Evolutionary conservation across 75 land plant species (phyloP).

Genomic region (Pinus taeda): DNA sequence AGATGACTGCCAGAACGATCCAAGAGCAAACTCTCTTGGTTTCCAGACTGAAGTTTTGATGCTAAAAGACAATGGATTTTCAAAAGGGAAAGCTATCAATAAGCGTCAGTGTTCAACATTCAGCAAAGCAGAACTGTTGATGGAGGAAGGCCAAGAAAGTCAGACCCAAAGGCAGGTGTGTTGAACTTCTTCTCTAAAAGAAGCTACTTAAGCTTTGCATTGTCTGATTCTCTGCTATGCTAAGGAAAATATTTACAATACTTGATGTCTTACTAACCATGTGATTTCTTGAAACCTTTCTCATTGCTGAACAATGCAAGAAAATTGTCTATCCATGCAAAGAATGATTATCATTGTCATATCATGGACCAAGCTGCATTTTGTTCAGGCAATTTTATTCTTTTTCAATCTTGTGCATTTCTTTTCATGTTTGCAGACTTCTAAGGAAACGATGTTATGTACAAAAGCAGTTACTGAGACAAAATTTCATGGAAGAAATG

Average conservation of each 20-base stretch:
- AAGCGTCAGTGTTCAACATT: not conserved
- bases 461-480: slow-evolving; percentile 9
- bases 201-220: not conserved
- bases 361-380: not conserved
- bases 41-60: not conserved
- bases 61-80: slow-evolving; percentile 1
- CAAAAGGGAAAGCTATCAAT: slow-evolving; percentile 6
- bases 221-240: not conserved
- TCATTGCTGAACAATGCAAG: not conserved
- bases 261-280: not conserved
- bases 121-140: not conserved
- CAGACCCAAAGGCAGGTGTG: slow-evolving; percentile 1
- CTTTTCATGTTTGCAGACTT: not conserved
- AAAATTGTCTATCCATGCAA: not conserved
- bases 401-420: not conserved
- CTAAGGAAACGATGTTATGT: not conserved
- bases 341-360: not conserved
- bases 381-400: not conserved
- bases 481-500: slow-evolving; percentile 6
- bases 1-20: not conserved
- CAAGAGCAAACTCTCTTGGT: not conserved
- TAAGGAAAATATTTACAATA: not conserved
- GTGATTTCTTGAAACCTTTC: not conserved
- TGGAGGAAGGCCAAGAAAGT: not conserved
- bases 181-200: not conserved